These are phyloP conservation scores for Dichomitus squalens DNA, from an alignment of 1,284 basidiomycete genomes.

Conservation along the genomic window DNA sequence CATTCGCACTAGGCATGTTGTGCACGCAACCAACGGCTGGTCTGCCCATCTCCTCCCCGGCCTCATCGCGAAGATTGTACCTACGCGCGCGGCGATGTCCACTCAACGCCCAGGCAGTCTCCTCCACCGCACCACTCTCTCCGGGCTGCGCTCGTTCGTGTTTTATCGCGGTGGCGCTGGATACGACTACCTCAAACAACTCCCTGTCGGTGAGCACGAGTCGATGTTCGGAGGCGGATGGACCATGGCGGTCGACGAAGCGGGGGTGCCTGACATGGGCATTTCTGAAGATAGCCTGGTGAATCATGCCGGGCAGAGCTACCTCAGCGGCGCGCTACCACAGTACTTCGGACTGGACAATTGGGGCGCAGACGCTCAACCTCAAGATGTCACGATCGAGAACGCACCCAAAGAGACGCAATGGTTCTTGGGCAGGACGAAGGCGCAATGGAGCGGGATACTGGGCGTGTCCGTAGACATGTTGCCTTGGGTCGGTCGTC, in stretches of 20 bases:
- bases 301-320: slow-evolving; percentile 35
- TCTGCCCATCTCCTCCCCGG: slow-evolving; percentile 60
- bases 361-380: slow-evolving; percentile 40
- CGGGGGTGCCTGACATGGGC: slow-evolving; percentile 41
- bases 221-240: slow-evolving; percentile 66
- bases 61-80: slow-evolving; percentile 49
- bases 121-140: slow-evolving; percentile 30
- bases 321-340: slow-evolving; percentile 44
- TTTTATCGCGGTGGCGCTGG: slow-evolving; percentile 52
- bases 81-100: slow-evolving; percentile 64
- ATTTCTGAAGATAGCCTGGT: slow-evolving; percentile 45
- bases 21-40: slow-evolving; percentile 85
- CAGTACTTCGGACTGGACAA: slow-evolving; percentile 45
- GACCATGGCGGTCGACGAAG: slow-evolving; percentile 33
- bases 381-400: too few species aligned
- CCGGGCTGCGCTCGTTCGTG: slow-evolving; percentile 54
- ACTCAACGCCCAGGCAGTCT: slow-evolving; percentile 57
- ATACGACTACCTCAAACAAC: slow-evolving; percentile 78
- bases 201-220: slow-evolving; percentile 50
- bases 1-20: slow-evolving; percentile 57
- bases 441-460: slow-evolving; percentile 54
- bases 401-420: slow-evolving; percentile 9
- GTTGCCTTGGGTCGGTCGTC: slow-evolving; percentile 49
- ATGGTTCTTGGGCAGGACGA: slow-evolving; percentile 44
- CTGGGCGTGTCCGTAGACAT: slow-evolving; percentile 49